Evolutionary conservation across 164 flowering plant genomes (phyloP), one percentile per base, ranked within the genome.

Genomic region (Vitis rupestris): DNA sequence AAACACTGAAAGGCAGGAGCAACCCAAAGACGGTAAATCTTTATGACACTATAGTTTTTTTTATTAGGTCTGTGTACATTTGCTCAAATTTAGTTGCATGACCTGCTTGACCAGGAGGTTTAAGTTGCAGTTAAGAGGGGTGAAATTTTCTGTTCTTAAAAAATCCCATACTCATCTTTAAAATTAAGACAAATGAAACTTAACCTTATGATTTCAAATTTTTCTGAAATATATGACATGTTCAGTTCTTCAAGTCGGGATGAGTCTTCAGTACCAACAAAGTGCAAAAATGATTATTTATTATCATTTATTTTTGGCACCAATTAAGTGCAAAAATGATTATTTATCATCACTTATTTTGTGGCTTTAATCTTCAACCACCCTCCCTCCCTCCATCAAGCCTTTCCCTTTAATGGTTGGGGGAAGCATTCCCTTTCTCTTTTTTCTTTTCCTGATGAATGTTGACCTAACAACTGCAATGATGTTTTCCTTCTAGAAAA

Each of bases 1-100:
- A 80, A 62, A 71, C 82, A 1, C 61, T 82, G 53, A 78, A 77
- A 65, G 80, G 78, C 59, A 80, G 77, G 67, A 76, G 51, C 53
- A 50, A 53, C 61, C 65, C 66, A 10, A 80, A 78, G 59, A 56
- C 69, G 81, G 82, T 79, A 76, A 71, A 53, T 0, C 30, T 16
- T 59, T n/a, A 6, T 23, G 27, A 23, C 44, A 37, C 44, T 23
- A 23, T 23, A 37, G 44, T 6, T 6, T 2, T 17, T 31, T 16
- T 31, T 8, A n/a, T 11, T 31, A 16, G 51, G 16, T 14, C 47
- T n/a, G 9, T 61, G 50, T 61, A 8, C 17, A 48, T 61, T 11
- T 60, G 13, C 13, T 23, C 48, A 3, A 48, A 9, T 16, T 13
- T 37, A 10, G 9, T 9, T 2, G 10, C 29, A 7, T 58, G 61